Conservation (phyloP, 768 basidiomycete genomes). For the Polyporus arcularius region DNA sequence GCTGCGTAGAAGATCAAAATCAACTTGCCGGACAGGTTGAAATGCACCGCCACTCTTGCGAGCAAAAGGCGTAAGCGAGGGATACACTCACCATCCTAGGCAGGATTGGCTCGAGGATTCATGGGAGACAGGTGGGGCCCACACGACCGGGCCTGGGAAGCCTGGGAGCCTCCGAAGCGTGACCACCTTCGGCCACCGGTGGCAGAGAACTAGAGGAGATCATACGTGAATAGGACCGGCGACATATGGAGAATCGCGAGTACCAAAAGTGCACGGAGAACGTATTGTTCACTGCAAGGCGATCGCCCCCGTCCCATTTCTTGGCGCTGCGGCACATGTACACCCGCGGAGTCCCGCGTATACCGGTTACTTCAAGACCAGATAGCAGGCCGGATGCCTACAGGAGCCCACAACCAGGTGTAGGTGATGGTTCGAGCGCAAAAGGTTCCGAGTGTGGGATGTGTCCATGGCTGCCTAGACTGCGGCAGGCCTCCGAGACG, state of each 20-base stretch:
- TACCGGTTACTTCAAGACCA: conserved; percentile 3
- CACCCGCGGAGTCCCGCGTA: background rate
- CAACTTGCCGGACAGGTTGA: background rate
- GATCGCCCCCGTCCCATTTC: background rate
- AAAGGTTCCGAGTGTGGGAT: conserved; percentile 4
- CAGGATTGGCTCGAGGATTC: background rate
- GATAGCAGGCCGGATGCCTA: background rate
- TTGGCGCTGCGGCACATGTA: background rate
- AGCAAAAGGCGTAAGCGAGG: background rate
- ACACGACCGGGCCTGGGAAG: background rate
- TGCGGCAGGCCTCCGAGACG: too few species aligned
- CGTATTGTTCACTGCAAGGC: conserved; percentile 8
- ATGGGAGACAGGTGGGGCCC: conserved; percentile 1
- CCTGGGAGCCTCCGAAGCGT: background rate
- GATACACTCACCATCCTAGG: background rate
- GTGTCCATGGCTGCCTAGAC: background rate
- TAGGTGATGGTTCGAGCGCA: conserved; percentile 10
- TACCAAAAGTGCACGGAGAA: background rate
- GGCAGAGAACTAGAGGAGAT: conserved; percentile 16
- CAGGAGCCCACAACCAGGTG: conserved; percentile 1
- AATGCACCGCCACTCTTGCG: conserved; percentile 15
- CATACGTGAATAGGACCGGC: conserved; percentile 14
- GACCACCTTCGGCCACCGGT: background rate
- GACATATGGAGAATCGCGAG: conserved; percentile 15
- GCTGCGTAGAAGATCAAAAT: background rate